Evolutionary conservation across 257 asterid genomes (phyloP).

Genomic region (Solanum rostratum): DNA sequence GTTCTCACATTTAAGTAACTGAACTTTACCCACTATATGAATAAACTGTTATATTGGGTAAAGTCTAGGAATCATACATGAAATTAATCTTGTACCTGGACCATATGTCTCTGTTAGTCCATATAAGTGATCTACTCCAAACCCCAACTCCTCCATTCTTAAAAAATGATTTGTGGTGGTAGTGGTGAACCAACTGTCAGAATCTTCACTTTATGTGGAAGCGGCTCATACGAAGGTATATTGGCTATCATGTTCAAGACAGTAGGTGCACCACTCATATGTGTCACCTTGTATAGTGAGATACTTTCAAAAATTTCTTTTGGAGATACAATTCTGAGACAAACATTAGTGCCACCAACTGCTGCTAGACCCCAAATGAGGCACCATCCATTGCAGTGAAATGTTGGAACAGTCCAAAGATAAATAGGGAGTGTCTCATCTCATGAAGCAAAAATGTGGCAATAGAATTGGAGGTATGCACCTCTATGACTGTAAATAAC

Average conservation of each 20-base stretch:
- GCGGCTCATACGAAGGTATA: not conserved
- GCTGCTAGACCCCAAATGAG: constrained; percentile 24
- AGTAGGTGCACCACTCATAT: not conserved
- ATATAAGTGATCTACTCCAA: not conserved
- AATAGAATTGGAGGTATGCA: constrained; percentile 24
- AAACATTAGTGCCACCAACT: constrained; percentile 25
- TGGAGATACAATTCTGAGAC: constrained; percentile 21
- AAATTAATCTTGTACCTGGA: not conserved
- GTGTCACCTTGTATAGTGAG: not conserved
- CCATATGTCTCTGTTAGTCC: not conserved
- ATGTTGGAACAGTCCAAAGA: constrained; percentile 29
- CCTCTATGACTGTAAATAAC: constrained; percentile 27
- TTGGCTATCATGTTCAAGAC: not conserved
- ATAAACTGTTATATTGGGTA: not conserved
- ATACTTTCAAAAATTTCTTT: not conserved
- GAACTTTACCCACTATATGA: not conserved
- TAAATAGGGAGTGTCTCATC: constrained; percentile 15
- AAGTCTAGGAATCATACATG: not conserved
- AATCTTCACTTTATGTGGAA: not conserved
- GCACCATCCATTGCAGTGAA: constrained; percentile 36
- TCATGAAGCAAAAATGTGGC: constrained; percentile 15
- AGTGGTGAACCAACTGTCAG: not conserved
- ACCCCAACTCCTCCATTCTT: not conserved
- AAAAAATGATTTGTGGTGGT: not conserved
- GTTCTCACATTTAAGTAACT: not conserved